phyloP scores from a whole-genome alignment of 495 filamentous ascomycete species.

The Bacidia gigantensis region DNA sequence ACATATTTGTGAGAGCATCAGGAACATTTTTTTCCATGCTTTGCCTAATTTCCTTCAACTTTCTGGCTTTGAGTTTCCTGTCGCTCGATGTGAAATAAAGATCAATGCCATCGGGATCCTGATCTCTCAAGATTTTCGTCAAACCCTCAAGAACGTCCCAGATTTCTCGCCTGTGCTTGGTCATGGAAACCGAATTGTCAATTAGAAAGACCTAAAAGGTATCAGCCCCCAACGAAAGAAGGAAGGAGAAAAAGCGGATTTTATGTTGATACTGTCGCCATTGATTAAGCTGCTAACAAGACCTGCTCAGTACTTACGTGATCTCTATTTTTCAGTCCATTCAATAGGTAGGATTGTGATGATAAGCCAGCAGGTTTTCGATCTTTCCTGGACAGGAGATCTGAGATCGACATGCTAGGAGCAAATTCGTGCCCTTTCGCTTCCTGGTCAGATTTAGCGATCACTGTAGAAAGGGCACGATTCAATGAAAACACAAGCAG shows the following conservation, averaged over 20 bases:
- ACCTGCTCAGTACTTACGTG: conserved; percentile 9
- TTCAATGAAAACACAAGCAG: too few relatives aligned
- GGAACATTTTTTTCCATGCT: neutral
- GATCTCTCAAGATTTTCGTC: conserved; percentile 22
- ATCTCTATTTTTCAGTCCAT: conserved; percentile 17
- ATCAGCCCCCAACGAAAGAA: too few relatives aligned
- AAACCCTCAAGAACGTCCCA: conserved; percentile 18
- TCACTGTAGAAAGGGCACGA: too few relatives aligned
- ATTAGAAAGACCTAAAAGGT: conserved; percentile 27
- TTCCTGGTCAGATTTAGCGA: too few relatives aligned
- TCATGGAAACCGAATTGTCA: conserved; percentile 27
- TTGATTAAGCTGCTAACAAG: neutral
- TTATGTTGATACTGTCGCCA: too few relatives aligned
- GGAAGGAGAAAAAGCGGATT: too few relatives aligned
- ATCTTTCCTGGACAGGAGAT: conserved; percentile 1
- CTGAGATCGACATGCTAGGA: neutral
- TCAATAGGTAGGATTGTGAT: too few relatives aligned
- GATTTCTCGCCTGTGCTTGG: conserved; percentile 18
- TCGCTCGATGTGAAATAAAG: conserved; percentile 20
- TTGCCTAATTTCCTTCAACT: neutral
- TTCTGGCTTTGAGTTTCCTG: neutral
- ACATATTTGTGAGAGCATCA: conserved; percentile 10
- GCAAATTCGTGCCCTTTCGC: too few relatives aligned
- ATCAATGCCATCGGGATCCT: conserved; percentile 24
- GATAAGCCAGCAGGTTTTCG: too few relatives aligned